Conservation (phyloP, 2,329 filamentous ascomycete species). For the Elsinoe fawcettii region DNA sequence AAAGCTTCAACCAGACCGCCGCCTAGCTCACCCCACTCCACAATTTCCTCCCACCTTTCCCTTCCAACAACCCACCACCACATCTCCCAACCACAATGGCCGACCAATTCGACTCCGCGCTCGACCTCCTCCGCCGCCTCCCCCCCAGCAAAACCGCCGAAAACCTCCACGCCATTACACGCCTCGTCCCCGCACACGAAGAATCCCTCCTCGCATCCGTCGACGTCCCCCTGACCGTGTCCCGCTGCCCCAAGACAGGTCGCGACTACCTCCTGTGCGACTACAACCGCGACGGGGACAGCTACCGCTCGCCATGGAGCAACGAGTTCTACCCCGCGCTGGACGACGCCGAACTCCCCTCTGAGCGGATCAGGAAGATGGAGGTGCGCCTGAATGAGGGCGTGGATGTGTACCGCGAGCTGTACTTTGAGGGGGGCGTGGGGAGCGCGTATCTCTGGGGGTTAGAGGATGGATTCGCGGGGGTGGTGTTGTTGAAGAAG, state of each 20-base stretch:
- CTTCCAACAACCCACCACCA: not conserved
- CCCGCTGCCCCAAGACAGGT: constrained; percentile 77
- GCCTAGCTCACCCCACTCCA: not conserved
- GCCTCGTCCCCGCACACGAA: constrained; percentile 80
- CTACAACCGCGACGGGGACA: constrained; percentile 98
- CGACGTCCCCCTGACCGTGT: constrained; percentile 84
- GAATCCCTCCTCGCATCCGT: constrained; percentile 97
- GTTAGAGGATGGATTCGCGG: constrained; percentile 93
- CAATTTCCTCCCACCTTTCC: not conserved
- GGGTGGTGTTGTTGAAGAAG: constrained; percentile 93
- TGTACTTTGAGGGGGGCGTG: constrained; percentile 95
- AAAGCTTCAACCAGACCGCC: not conserved
- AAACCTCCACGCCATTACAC: constrained; percentile 84
- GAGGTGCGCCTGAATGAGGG: constrained; percentile 91
- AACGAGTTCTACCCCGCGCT: constrained; percentile 95
- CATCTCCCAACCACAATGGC: constrained; percentile 15
- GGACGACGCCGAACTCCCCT: constrained; percentile 69
- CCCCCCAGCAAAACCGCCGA: constrained; percentile 85
- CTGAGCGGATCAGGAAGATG: constrained; percentile 85
- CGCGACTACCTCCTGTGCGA: constrained; percentile 97
- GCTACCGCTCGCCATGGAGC: constrained; percentile 96
- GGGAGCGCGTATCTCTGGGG: constrained; percentile 98
- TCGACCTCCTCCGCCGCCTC: constrained; percentile 90
- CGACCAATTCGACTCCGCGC: constrained; percentile 20
- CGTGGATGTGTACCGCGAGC: constrained; percentile 91